Evolutionary conservation across 2,329 filamentous ascomycete species (phyloP).

Genomic region (Fusarium poae): DNA sequence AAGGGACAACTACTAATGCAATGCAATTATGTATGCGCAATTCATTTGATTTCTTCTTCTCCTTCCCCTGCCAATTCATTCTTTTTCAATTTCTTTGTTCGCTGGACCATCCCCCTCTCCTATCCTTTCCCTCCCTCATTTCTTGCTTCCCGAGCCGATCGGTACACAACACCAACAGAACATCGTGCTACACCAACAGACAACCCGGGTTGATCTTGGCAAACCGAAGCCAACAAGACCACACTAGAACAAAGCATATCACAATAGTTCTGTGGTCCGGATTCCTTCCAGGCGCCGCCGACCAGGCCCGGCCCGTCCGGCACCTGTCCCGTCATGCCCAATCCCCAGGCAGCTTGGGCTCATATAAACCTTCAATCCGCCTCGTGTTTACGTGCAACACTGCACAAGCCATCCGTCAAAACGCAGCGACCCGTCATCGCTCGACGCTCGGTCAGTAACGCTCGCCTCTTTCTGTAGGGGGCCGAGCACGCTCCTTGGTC

Average conservation of each 20-base stretch:
- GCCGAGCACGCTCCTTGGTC: slow-evolving; percentile 18
- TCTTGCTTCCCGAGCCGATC: slow-evolving; percentile 12
- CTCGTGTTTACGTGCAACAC: slow-evolving; percentile 20
- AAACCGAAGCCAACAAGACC: not conserved
- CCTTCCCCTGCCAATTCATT: not conserved
- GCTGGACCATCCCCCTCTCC: not conserved
- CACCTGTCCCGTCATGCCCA: slow-evolving; percentile 22
- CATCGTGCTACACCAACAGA: slow-evolving; percentile 4
- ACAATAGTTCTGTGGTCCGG: not conserved
- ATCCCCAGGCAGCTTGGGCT: slow-evolving; percentile 9
- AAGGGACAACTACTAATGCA: slow-evolving; percentile 6
- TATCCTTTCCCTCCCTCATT: not conserved
- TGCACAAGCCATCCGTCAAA: slow-evolving; percentile 32
- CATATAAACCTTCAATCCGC: slow-evolving; percentile 41
- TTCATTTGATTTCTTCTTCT: slow-evolving; percentile 1
- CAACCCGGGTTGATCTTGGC: not conserved
- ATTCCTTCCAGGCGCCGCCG: slow-evolving; percentile 15
- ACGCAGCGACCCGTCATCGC: slow-evolving; percentile 30
- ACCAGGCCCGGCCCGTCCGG: slow-evolving; percentile 41
- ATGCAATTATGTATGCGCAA: slow-evolving; percentile 21
- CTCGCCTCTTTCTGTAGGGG: slow-evolving; percentile 39
- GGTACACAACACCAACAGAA: slow-evolving; percentile 10
- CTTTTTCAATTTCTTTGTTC: not conserved
- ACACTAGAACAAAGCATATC: not conserved
- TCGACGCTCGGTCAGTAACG: slow-evolving; percentile 37